Evolutionary conservation across 1,139 yeast genomes (phyloP).

Genomic region (Nematodospora anomalae): DNA sequence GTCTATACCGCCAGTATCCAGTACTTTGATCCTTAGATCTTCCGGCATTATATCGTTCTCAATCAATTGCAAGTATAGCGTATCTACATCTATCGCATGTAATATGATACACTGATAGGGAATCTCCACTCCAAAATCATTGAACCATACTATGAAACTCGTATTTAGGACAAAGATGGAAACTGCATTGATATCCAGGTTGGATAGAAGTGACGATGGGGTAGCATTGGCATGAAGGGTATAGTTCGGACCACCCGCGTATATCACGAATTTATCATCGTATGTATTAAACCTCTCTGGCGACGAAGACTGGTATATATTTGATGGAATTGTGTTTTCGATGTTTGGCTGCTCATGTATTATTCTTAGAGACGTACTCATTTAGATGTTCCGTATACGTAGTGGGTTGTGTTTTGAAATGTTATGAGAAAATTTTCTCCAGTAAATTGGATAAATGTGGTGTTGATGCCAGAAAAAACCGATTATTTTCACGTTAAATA

Average conservation of each 20-base stretch:
- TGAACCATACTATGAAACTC: conserved; percentile 38
- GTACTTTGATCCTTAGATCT: too few species aligned
- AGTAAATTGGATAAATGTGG: too few species aligned
- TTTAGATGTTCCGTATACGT: conserved; percentile 1
- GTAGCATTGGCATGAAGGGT: conserved; percentile 1
- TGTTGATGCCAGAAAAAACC: not conserved
- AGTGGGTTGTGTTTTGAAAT: not conserved
- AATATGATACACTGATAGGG: conserved; percentile 41
- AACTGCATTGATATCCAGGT: conserved; percentile 15
- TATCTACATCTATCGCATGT: conserved; percentile 35
- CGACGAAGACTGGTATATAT: conserved; percentile 36
- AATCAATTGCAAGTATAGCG: conserved; percentile 26
- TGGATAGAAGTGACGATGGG: not conserved
- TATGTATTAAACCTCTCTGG: conserved; percentile 43
- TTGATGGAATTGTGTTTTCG: conserved; percentile 42
- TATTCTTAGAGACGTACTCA: conserved; percentile 21
- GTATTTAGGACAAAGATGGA: conserved; percentile 42
- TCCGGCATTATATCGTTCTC: conserved; percentile 3
- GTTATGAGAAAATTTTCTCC: too few species aligned
- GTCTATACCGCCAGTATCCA: too few species aligned
- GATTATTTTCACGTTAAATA: too few species aligned
- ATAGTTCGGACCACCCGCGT: conserved; percentile 37
- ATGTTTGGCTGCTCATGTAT: conserved; percentile 38
- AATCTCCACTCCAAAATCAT: conserved; percentile 36
- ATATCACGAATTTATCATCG: conserved; percentile 44